These are phyloP conservation scores for Suillus discolor DNA, from an alignment of 768 basidiomycete genomes.

Conservation along the genomic window DNA sequence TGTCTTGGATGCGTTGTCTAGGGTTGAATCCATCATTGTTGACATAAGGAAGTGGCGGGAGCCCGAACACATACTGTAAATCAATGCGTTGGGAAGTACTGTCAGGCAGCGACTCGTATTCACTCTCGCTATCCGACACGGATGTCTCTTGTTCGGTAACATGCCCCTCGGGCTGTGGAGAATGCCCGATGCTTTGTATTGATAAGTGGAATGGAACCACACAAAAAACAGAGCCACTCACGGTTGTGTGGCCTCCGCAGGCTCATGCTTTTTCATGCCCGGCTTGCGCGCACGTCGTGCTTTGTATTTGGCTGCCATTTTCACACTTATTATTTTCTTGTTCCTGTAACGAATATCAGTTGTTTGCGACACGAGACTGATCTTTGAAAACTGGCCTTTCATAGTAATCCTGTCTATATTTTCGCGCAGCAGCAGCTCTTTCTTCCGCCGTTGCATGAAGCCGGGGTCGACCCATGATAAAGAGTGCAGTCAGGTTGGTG, in stretches of 20 bases:
- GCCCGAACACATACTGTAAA: neutral
- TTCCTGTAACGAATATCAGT: neutral
- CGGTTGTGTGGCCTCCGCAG: neutral
- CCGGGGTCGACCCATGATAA: conserved; percentile 1
- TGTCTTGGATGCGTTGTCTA: neutral
- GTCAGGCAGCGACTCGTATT: neutral
- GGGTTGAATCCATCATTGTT: neutral
- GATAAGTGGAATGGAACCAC: neutral
- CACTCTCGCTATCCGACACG: neutral
- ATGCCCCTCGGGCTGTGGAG: neutral
- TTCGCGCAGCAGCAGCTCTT: conserved; percentile 2
- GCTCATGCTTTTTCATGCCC: neutral
- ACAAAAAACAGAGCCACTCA: neutral
- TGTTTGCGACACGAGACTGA: neutral
- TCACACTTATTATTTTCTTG: conserved; percentile 3
- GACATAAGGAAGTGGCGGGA: neutral
- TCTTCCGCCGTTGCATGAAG: conserved; percentile 5
- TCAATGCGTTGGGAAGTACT: neutral
- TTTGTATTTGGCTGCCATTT: conserved; percentile 7
- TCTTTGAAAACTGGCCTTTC: neutral
- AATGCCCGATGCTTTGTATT: neutral
- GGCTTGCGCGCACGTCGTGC: neutral
- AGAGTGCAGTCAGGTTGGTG: neutral
- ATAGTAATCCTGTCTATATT: conserved; percentile 8
- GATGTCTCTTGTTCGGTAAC: neutral